Percentiles rank a stretch among this genome's conserved stretches.
These are phyloP conservation scores for Yamadazyma ubonensis DNA, from an alignment of 805 yeast species.

Conservation along the genomic window DNA sequence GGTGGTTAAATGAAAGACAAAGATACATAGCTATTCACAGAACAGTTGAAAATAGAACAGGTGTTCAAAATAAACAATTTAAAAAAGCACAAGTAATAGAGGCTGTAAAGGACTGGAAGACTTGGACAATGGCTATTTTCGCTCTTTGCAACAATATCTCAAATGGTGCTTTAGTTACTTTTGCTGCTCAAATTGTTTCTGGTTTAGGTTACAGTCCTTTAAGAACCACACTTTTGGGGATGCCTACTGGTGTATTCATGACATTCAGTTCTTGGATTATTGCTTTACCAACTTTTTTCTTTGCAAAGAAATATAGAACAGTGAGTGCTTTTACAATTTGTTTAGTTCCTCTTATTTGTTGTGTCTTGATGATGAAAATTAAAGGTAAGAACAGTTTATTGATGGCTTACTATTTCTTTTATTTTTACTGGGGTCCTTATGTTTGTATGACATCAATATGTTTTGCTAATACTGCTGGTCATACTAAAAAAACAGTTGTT, in stretches of 20 bases:
- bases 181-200: slow-evolving; percentile 45
- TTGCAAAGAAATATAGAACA: slow-evolving; percentile 14
- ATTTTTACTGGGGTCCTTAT: slow-evolving; percentile 56
- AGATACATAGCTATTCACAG: slow-evolving; percentile 33
- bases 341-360: slow-evolving; percentile 33
- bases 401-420: slow-evolving; percentile 47
- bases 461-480: slow-evolving; percentile 54
- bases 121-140: slow-evolving; percentile 33
- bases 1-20: slow-evolving; percentile 37
- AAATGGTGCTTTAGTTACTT: slow-evolving; percentile 36
- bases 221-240: slow-evolving; percentile 48
- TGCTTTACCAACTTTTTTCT: slow-evolving; percentile 27
- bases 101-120: slow-evolving; percentile 34
- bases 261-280: slow-evolving; percentile 26
- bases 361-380: slow-evolving; percentile 40
- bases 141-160: slow-evolving; percentile 31
- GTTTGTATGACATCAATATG: slow-evolving; percentile 33
- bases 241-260: slow-evolving; percentile 57
- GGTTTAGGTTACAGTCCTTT: slow-evolving; percentile 50
- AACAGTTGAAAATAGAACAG: slow-evolving; percentile 36
- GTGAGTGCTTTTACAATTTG: slow-evolving; percentile 25
- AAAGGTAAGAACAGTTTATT: slow-evolving; percentile 43
- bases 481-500: slow-evolving; percentile 51
- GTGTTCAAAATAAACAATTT: slow-evolving; percentile 37
- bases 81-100: slow-evolving; percentile 37